phyloP scores from a whole-genome alignment of 768 basidiomycete genomes.

The Steccherinum ochraceum region DNA sequence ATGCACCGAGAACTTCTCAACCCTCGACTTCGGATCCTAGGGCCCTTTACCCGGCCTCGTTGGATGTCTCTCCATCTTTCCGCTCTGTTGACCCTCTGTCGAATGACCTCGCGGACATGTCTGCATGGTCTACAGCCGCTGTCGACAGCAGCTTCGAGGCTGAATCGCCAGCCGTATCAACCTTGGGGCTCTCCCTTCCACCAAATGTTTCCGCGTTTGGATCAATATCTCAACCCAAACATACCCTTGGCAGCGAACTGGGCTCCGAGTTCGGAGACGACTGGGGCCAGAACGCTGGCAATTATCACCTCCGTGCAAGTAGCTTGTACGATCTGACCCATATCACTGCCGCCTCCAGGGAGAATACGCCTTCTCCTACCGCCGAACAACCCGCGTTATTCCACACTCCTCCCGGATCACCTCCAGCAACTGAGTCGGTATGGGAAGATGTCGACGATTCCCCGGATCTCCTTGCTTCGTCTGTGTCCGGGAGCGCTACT shows the following conservation, averaged over 20 bases:
- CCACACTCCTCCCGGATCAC: background rate
- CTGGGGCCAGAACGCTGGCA: constrained; percentile 30
- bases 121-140: constrained; percentile 18
- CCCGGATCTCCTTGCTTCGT: background rate
- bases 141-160: constrained; percentile 8
- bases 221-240: constrained; percentile 11
- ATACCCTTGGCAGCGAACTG: constrained; percentile 53
- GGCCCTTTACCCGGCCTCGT: constrained; percentile 7
- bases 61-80: constrained; percentile 12
- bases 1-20: constrained; percentile 13
- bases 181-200: background rate
- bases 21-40: background rate
- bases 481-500: background rate
- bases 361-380: constrained; percentile 5
- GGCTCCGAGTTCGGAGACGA: constrained; percentile 46
- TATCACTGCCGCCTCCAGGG: constrained; percentile 16
- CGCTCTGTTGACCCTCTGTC: background rate
- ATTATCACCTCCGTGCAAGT: constrained; percentile 42
- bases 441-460: constrained; percentile 4
- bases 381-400: constrained; percentile 2
- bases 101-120: constrained; percentile 8
- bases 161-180: background rate
- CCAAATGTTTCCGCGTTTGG: background rate
- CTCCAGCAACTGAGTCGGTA: background rate
- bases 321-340: constrained; percentile 47